Percentiles rank a stretch among this genome's conserved stretches.
Conservation (phyloP, 148 eudicot genomes). For the Bassia scoparia region DNA sequence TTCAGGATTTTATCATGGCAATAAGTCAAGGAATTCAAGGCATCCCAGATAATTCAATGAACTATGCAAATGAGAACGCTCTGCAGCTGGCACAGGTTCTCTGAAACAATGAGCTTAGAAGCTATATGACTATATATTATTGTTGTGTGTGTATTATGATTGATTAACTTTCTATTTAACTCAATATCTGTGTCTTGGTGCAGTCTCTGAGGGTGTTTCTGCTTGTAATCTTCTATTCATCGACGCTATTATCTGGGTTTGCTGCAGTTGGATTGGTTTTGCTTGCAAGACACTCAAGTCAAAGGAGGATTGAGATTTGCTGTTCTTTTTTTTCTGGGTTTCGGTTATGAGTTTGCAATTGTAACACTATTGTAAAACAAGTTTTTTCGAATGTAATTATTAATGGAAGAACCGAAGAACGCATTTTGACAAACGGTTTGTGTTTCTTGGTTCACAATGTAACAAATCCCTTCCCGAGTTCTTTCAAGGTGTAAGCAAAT, state of each 20-base stretch:
- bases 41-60: slow-evolving; percentile 70
- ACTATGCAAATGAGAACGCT: slow-evolving; percentile 90
- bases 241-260: slow-evolving; percentile 60
- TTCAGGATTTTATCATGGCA: slow-evolving; percentile 77
- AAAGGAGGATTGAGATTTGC: slow-evolving; percentile 45
- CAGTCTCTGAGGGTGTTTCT: slow-evolving; percentile 81
- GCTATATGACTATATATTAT: not conserved
- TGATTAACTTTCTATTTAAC: not conserved
- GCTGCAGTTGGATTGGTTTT: slow-evolving; percentile 66
- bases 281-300: slow-evolving; percentile 60
- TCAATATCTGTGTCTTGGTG: slow-evolving; percentile 16
- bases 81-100: slow-evolving; percentile 75
- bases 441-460: too few species aligned
- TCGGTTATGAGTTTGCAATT: not conserved
- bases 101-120: not conserved
- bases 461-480: too few species aligned
- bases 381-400: not conserved
- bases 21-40: slow-evolving; percentile 86
- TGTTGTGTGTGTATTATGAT: not conserved
- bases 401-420: not conserved
- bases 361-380: not conserved
- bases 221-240: slow-evolving; percentile 53
- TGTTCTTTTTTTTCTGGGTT: slow-evolving; percentile 20
- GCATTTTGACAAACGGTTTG: too few species aligned
- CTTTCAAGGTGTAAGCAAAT: too few species aligned